Evolutionary conservation across 208 protist genomes (phyloP), one percentile per base, ranked within the genome.

Genomic region (Trypanosoma theileri): DNA sequence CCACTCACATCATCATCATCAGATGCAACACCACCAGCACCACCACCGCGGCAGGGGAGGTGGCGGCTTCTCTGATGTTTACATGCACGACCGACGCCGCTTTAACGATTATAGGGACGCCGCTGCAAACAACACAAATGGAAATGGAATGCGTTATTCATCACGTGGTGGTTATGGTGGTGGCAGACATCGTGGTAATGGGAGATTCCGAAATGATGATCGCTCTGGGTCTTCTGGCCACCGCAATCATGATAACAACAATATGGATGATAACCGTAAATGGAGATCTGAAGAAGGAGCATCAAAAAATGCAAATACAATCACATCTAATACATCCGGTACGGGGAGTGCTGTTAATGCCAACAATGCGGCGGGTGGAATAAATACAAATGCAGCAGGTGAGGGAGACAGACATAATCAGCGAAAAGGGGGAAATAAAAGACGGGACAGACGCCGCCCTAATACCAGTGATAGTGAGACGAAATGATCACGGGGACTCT

Each of bases 91-190:
- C 24, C 62, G 53, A 54, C 44, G 59, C n/a, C 62, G 59, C 50
- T 22, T 54, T 50, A 51, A 69, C 22, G 68, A 75, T 31, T 64
- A 66, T 50, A 59, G 66, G 9, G 58, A 75, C 24, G 67, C 60
- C 40, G 28, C 62, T 40, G 55, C 28, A 17, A 53, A 68, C 44
- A 24, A 24, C 24, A 48, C 17, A 21, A 58, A 59, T 42, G 52
- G 35, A 22, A 50, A 42, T 21, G 14, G 16, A 10, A 19, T 24
- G 26, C 22, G 17, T 17, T 10, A 40, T 24, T 31, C 11, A 0
- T n/a, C 11, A 4, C 42, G 56, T 24, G 21, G 31, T 44, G 21
- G 60, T 19, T 51, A 67, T 41, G 28, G 73, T 21, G 48, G 67
- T 19, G 66, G 60, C 14, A 44, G 68, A 19, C 14, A 59, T 50